Evolutionary conservation across 805 yeast genomes (phyloP), one percentile per base, ranked within the genome.

Genomic region (Priceomyces carsonii): DNA sequence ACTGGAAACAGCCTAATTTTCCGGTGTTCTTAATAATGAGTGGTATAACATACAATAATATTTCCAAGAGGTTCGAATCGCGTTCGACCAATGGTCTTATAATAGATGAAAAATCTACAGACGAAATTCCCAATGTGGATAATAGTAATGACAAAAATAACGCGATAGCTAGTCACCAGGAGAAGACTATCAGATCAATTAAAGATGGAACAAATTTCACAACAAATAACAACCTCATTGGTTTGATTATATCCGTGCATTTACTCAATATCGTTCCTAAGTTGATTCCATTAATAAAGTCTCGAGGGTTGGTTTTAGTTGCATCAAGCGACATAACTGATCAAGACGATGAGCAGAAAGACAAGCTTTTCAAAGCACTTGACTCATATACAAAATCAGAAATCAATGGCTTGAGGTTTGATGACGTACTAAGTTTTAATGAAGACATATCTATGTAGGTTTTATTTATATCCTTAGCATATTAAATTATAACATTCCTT

Each of bases 1-100:
- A 93, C 61, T 93, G 99, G 99, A 93, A 93, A 61, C 99, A 93
- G 62, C 98, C 99, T 9, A 91, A 91, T 57, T 93, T 84, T 62
- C 97, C 99, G 0, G 98, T 93, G 0, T 80, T 93, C 45, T 85
- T 86, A 62, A 78, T 82, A 37, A 77, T 90, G 75, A 81, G 79
- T 48, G 86, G 88, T n/a, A 65, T 81, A 8, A 63, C 71, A 28
- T 57, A 53, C 55, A 48, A 57, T 52, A 22, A 43, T 32, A 33
- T 44, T 2, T 36, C 42, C 12, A 43, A 51, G n/a, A 43, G 40
- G 6, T 69, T 66, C 35, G 73, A 68, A 48, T 57, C 63, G 2
- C 53, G 68, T 35, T 57, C 71, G 1, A 60, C 72, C 5, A 66
- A 68, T 44, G 73, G 72, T 3, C 47, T 69, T 26, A 41, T 60